Conservation (phyloP, 495 filamentous ascomycete genomes). For the Hypoxylon lenormandii region DNA sequence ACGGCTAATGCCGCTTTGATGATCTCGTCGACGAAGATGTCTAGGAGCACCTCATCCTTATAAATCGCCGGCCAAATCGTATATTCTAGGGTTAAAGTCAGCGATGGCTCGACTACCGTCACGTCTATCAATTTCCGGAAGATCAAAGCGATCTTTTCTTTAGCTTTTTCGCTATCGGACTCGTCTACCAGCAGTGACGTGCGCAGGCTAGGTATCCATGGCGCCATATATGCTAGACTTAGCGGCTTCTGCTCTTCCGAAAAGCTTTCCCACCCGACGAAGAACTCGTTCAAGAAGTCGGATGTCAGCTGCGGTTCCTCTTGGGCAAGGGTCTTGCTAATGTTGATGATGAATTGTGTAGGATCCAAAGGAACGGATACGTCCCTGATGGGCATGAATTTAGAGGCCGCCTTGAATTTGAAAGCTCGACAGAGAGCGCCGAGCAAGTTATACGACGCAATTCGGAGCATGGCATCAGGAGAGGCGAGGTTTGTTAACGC, state of each 20-base stretch:
- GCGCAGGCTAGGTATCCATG: constrained; percentile 70
- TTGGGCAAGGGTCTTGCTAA: constrained; percentile 69
- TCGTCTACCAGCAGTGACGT: constrained; percentile 68
- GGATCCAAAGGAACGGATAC: constrained; percentile 69
- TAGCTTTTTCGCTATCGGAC: constrained; percentile 69
- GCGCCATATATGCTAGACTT: constrained; percentile 74
- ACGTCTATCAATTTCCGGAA: constrained; percentile 74
- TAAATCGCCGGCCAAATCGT: constrained; percentile 71
- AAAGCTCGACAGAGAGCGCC: constrained; percentile 72
- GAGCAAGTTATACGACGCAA: constrained; percentile 73
- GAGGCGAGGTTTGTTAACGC: constrained; percentile 73
- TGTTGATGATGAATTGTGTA: constrained; percentile 71
- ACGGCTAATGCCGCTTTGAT: constrained; percentile 68
- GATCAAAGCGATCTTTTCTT: constrained; percentile 70
- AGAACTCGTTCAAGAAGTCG: constrained; percentile 76
- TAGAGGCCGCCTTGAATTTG: constrained; percentile 70
- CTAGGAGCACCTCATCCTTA: constrained; percentile 69
- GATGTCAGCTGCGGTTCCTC: constrained; percentile 73
- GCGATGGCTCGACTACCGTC: constrained; percentile 65
- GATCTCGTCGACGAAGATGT: constrained; percentile 73
- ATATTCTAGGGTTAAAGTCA: constrained; percentile 70
- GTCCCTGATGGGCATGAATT: constrained; percentile 70
- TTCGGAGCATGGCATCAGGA: constrained; percentile 65
- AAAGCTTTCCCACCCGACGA: constrained; percentile 75
- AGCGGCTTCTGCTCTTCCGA: constrained; percentile 70